Evolutionary conservation across 208 protist species (phyloP).

Genomic region (Wallacemonas collosoma): DNA sequence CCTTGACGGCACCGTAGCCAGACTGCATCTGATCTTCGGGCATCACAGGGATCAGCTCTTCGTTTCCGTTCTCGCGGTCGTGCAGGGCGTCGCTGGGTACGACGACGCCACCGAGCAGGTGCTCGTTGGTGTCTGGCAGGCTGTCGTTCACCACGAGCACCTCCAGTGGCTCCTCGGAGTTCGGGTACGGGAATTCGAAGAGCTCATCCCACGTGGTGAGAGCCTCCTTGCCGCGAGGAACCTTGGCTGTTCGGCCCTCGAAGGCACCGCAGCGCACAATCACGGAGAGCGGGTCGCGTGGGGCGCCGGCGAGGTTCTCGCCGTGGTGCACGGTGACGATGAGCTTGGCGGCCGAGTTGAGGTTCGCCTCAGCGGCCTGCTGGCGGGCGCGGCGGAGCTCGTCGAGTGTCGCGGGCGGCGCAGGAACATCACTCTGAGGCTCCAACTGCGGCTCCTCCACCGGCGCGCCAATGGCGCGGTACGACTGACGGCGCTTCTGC

Average conservation of each 20-base stretch:
- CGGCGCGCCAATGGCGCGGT: constrained; percentile 36
- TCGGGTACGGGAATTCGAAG: constrained; percentile 89
- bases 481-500: constrained; percentile 38
- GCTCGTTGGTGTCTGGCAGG: constrained; percentile 49
- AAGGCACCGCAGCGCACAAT: constrained; percentile 88
- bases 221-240: constrained; percentile 65
- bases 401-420: constrained; percentile 71
- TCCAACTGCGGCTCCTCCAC: constrained; percentile 41
- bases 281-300: constrained; percentile 71
- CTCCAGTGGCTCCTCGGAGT: constrained; percentile 75
- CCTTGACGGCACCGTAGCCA: constrained; percentile 56
- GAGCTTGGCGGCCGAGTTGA: constrained; percentile 54
- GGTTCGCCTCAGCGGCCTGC: constrained; percentile 34
- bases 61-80: constrained; percentile 68
- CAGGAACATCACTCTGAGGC: constrained; percentile 43
- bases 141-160: constrained; percentile 83
- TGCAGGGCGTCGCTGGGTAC: constrained; percentile 68
- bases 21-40: constrained; percentile 59
- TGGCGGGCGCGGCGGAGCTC: constrained; percentile 48
- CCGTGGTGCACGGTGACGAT: constrained; percentile 90
- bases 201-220: constrained; percentile 86
- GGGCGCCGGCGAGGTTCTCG: constrained; percentile 57
- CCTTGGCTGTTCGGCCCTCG: constrained; percentile 86
- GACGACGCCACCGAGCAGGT: constrained; percentile 73
- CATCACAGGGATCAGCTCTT: constrained; percentile 78